These are phyloP conservation scores for Didymella keratinophila DNA, from an alignment of 2,329 filamentous ascomycete genomes.

Conservation along the genomic window DNA sequence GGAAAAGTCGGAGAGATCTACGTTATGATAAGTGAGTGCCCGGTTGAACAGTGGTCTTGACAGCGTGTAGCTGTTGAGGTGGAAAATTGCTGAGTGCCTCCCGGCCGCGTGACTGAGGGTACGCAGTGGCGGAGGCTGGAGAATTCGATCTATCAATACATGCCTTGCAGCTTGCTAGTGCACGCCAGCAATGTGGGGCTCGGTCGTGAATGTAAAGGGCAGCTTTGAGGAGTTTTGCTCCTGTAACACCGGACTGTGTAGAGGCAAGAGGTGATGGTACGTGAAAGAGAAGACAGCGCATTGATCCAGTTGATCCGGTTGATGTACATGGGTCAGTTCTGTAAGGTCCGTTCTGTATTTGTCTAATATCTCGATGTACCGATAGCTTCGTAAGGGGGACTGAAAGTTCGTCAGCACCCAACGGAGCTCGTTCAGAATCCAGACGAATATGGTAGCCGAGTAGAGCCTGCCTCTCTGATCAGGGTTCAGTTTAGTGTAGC, in stretches of 20 bases:
- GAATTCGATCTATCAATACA: background rate
- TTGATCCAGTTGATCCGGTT: slow-evolving; percentile 33
- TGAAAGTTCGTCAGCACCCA: slow-evolving; percentile 33
- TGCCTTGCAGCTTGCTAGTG: background rate
- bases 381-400: slow-evolving; percentile 12
- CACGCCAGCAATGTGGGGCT: slow-evolving; percentile 13
- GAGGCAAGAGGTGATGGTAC: slow-evolving; percentile 37
- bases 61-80: background rate
- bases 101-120: background rate
- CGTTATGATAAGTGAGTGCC: background rate
- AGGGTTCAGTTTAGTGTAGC: slow-evolving; percentile 23
- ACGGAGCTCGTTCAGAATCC: slow-evolving; percentile 37
- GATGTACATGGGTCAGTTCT: background rate
- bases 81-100: background rate
- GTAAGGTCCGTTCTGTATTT: slow-evolving; percentile 5
- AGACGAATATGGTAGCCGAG: slow-evolving; percentile 29
- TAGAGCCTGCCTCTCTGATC: slow-evolving; percentile 37
- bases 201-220: slow-evolving; percentile 29
- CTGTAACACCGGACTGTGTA: slow-evolving; percentile 24
- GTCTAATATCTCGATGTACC: slow-evolving; percentile 10
- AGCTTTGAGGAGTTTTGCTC: slow-evolving; percentile 26
- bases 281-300: slow-evolving; percentile 33
- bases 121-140: background rate
- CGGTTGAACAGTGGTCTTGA: background rate
- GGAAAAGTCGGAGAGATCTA: slow-evolving; percentile 30